Evolutionary conservation across 1,139 yeast species (phyloP).

Genomic region (Suhomyces terraborum): DNA sequence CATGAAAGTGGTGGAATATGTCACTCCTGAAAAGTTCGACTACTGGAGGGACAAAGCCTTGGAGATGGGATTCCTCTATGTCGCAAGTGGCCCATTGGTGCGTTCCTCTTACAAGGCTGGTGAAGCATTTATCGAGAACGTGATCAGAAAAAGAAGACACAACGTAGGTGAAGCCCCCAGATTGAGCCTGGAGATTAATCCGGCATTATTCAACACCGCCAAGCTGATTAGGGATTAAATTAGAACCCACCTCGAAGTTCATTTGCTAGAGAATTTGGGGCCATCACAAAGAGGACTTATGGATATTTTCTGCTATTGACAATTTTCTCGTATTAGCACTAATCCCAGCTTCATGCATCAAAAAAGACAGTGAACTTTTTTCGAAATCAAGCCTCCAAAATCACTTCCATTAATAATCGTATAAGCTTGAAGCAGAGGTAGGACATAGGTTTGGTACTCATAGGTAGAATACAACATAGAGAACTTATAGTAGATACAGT

Average conservation of each 20-base stretch:
- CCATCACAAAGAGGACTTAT: no score
- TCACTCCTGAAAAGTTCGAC: conserved; percentile 93
- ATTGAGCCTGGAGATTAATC: conserved; percentile 29
- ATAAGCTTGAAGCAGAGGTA: no score
- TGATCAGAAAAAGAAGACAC: conserved; percentile 71
- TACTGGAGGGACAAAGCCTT: conserved; percentile 88
- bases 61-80: conserved; percentile 90
- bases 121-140: conserved; percentile 95
- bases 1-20: conserved; percentile 95
- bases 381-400: no score
- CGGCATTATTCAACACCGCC: conserved; percentile 14
- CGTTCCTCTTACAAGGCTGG: conserved; percentile 98
- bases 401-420: no score
- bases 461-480: no score
- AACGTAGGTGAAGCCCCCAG: conserved; percentile 51
- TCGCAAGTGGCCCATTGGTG: conserved; percentile 97
- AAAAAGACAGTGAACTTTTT: no score
- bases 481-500: no score
- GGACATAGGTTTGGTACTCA: no score
- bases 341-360: no score
- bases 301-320: no score
- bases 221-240: conserved; percentile 10
- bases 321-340: no score
- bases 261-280: background rate
- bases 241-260: background rate